Base-by-base conservation (phyloP, 1,139 yeast genomes). In the Geotrichum histeridarum region DNA sequence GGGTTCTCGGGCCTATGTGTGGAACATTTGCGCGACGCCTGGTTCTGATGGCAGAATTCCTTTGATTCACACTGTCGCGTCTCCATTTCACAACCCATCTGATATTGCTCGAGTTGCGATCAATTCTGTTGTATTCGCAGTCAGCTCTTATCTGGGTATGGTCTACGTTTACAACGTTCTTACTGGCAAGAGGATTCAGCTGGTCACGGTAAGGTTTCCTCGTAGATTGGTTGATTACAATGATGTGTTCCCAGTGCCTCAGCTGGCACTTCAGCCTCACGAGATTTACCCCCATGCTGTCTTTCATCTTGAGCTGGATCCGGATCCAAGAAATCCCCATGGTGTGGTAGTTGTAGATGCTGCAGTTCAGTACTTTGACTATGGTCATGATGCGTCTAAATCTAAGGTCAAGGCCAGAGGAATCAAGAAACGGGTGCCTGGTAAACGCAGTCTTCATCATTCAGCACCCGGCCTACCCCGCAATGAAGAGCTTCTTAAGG, bases 141-240 rank as follows among this genome's bases (percentile, higher is more conserved):
- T 83, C 1, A 86, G 86, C 0, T 86, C 87, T 1, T 78, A 77
- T 61, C 78, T 82, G 60, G 93, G 93, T 17, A 75, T 74, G 58
- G 77, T 83, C 4, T 79, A 82, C 50, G 70, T 86, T 27, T 81
- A 81, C 66, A 87, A 88, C 64, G 75, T 81, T 0, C 73, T 81
- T 52, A 81, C 82, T 0, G 93, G 93, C 1, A 76, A 74, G 44
- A 74, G 73, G 46, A 64, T 82, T 4, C 53, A 54, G 17, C 38
- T 45, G 4, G 56, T 41, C 8, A 48, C 56, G 4, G 43, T 37
- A 4, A 31, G 53, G 22, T 48, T 56, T 30, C 54, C 58, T 2
- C 48, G 52, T n/a, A 45, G 48, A 8, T 36, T 53, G 7, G 57
- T 59, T 30, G 59, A 62, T 22, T 43, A 48, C 38, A 57, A 56